phyloP scores from a whole-genome alignment of 164 flowering plant genomes.

The Magnolia changhungtana region DNA sequence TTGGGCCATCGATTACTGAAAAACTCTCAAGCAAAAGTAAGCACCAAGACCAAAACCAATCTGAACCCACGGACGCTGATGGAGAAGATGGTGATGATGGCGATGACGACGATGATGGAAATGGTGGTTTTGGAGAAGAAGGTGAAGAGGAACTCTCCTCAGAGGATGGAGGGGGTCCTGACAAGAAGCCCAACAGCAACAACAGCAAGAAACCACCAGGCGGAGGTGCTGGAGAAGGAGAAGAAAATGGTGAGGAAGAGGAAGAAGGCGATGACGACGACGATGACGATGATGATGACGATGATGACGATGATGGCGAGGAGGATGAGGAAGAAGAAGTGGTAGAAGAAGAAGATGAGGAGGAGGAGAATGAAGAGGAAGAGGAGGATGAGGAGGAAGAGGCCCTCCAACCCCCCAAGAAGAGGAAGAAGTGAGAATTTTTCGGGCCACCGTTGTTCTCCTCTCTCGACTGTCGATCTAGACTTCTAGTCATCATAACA shows the following conservation, averaged over 20 bases:
- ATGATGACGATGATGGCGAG: constrained; percentile 11
- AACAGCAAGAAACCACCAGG: constrained; percentile 21
- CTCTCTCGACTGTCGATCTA: not conserved
- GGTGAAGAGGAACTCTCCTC: constrained; percentile 33
- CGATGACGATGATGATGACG: constrained; percentile 8
- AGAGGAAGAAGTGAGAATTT: constrained; percentile 48
- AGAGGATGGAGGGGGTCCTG: constrained; percentile 29
- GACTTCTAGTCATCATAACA: not conserved
- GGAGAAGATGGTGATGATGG: constrained; percentile 20
- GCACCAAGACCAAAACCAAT: not conserved
- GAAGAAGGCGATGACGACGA: constrained; percentile 17
- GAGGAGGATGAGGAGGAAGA: constrained; percentile 55
- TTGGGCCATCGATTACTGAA: constrained; percentile 2
- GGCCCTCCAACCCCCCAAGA: constrained; percentile 57
- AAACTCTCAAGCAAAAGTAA: constrained; percentile 17
- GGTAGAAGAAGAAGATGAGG: constrained; percentile 29
- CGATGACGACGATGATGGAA: constrained; percentile 19
- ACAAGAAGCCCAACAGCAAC: constrained; percentile 20
- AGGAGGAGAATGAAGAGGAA: constrained; percentile 24
- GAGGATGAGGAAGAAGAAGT: constrained; percentile 32
- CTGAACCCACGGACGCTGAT: constrained; percentile 24
- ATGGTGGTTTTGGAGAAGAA: constrained; percentile 34
- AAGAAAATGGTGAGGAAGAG: constrained; percentile 15
- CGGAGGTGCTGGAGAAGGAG: constrained; percentile 30
- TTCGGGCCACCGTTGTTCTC: not conserved